Conservation (phyloP, 78 protist genomes). For the Cavenderia fasciculata region DNA sequence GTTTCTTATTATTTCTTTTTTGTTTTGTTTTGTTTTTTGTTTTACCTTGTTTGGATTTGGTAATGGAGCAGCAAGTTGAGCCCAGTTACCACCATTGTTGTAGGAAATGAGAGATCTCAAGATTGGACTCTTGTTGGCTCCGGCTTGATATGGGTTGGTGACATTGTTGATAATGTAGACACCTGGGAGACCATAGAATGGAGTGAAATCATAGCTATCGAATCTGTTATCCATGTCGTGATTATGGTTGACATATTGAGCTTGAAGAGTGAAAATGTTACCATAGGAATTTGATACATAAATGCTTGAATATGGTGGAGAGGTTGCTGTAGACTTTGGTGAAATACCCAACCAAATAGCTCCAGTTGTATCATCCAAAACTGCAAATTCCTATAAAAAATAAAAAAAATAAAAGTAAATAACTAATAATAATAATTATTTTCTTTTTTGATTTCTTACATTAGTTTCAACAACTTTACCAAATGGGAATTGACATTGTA, state of each 20-base stretch:
- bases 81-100: slow-evolving; percentile 69
- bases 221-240: background rate
- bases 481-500: slow-evolving; percentile 31
- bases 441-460: background rate
- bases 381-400: slow-evolving; percentile 19
- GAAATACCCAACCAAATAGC: slow-evolving; percentile 41
- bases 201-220: slow-evolving; percentile 26
- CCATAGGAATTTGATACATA: slow-evolving; percentile 27
- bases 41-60: no score
- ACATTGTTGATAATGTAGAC: slow-evolving; percentile 23
- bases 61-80: background rate
- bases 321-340: background rate
- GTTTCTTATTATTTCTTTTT: no score
- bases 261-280: slow-evolving; percentile 32
- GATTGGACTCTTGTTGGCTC: no score
- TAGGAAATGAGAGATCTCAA: slow-evolving; percentile 11
- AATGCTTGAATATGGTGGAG: background rate
- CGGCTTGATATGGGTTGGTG: background rate
- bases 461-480: slow-evolving; percentile 48
- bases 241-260: no score
- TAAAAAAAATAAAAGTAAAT: background rate
- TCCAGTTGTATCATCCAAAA: slow-evolving; percentile 28
- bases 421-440: no score
- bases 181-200: slow-evolving; percentile 32
- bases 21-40: no score